These are phyloP conservation scores for Brassica carinata DNA, from an alignment of 345 rosid species.

Conservation along the genomic window DNA sequence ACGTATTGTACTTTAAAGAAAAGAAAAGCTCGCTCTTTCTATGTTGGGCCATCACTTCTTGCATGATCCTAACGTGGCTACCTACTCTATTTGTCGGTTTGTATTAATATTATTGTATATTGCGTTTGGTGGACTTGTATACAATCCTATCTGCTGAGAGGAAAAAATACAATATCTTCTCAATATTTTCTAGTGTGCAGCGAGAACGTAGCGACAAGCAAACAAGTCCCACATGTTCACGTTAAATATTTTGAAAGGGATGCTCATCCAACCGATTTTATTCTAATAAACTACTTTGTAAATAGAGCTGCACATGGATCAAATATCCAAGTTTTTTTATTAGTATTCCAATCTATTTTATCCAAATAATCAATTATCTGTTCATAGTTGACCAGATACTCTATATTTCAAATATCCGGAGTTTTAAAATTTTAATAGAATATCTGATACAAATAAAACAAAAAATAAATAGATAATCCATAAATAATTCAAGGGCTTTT, in stretches of 20 bases:
- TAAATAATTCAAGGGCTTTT: too few species aligned
- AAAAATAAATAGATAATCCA: too few species aligned
- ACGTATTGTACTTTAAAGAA: not conserved
- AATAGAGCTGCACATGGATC: too few species aligned
- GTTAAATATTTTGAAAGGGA: not conserved
- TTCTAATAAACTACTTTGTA: not conserved
- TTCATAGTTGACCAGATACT: too few species aligned
- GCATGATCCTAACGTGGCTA: slow-evolving; percentile 30
- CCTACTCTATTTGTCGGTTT: not conserved
- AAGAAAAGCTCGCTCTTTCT: not conserved
- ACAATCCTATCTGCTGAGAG: not conserved
- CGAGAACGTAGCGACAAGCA: not conserved
- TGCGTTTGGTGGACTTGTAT: not conserved
- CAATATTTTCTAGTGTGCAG: not conserved
- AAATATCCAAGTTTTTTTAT: too few species aligned
- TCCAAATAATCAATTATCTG: too few species aligned
- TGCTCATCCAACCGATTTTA: slow-evolving; percentile 3
- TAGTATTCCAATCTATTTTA: too few species aligned
- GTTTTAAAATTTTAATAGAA: too few species aligned
- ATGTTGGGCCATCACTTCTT: not conserved
- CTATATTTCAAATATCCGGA: too few species aligned
- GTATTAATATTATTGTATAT: not conserved
- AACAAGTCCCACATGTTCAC: not conserved
- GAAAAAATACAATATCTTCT: not conserved
- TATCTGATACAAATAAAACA: too few species aligned